A percentile compares a stretch with the other conserved stretches of the same genome.
phyloP scores from a whole-genome alignment of 495 filamentous ascomycete species.

The Tuber calosporum region DNA sequence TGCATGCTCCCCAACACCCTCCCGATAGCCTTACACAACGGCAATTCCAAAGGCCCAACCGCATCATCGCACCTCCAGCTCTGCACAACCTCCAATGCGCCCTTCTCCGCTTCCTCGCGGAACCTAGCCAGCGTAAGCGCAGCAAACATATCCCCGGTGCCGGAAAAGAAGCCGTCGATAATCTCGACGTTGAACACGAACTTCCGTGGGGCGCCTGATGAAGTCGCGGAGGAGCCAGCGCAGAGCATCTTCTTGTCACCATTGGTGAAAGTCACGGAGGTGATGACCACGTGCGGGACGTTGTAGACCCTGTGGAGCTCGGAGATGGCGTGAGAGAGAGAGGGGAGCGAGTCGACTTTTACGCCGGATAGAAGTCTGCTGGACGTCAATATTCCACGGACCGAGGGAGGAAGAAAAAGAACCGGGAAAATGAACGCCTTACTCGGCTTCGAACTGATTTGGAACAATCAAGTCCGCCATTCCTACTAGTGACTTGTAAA shows the following conservation, averaged over 20 bases:
- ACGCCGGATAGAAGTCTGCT: constrained; percentile 69
- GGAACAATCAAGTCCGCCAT: constrained; percentile 88
- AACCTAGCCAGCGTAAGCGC: constrained; percentile 83
- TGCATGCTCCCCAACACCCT: constrained; percentile 94
- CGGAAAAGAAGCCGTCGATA: constrained; percentile 86
- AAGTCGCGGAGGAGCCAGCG: constrained; percentile 36
- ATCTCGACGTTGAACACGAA: constrained; percentile 80
- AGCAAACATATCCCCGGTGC: constrained; percentile 97
- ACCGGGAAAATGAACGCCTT: constrained; percentile 39
- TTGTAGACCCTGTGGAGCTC: constrained; percentile 67
- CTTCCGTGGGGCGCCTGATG: constrained; percentile 49
- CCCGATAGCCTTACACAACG: constrained; percentile 72
- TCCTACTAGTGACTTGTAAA: constrained; percentile 69
- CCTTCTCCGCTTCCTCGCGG: constrained; percentile 56
- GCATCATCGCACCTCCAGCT: constrained; percentile 66
- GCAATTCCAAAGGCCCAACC: constrained; percentile 61
- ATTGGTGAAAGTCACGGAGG: constrained; percentile 55
- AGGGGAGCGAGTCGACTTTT: constrained; percentile 67
- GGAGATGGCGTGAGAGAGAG: constrained; percentile 64
- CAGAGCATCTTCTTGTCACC: constrained; percentile 35
- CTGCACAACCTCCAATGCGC: constrained; percentile 47
- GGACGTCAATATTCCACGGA: constrained; percentile 6
- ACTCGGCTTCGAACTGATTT: constrained; percentile 98
- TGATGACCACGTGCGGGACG: constrained; percentile 87
- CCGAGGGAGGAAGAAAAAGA: neutral